These are phyloP conservation scores for Leccinum ochraceum DNA, from an alignment of 768 basidiomycete species.

Conservation along the genomic window DNA sequence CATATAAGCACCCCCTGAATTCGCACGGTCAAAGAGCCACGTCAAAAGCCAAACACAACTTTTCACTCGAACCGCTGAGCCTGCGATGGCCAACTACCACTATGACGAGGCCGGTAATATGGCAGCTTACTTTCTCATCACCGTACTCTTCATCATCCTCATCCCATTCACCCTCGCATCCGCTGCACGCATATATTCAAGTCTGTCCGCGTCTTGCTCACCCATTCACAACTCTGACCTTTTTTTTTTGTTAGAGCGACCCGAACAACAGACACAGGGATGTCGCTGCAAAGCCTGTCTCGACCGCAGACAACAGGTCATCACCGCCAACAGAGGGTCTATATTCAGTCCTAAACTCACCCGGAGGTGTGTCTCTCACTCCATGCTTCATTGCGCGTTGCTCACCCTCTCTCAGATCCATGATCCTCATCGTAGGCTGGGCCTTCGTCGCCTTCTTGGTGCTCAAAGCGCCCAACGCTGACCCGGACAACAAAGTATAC, in stretches of 20 bases:
- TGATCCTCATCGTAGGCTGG: constrained; percentile 75
- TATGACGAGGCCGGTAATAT: constrained; percentile 86
- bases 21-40: constrained; percentile 28
- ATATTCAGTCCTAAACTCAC: constrained; percentile 49
- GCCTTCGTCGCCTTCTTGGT: constrained; percentile 61
- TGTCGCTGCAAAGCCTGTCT: constrained; percentile 67
- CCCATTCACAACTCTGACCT: background rate
- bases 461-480: constrained; percentile 58
- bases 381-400: no score
- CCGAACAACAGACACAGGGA: constrained; percentile 37
- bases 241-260: constrained; percentile 28
- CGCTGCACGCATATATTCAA: constrained; percentile 39
- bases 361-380: constrained; percentile 44
- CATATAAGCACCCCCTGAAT: no score
- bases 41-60: constrained; percentile 5
- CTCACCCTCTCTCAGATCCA: constrained; percentile 41
- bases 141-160: constrained; percentile 82
- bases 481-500: constrained; percentile 72
- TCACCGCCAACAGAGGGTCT: constrained; percentile 45
- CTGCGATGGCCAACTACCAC: constrained; percentile 72
- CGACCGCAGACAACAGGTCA: constrained; percentile 50
- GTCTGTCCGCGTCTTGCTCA: constrained; percentile 39
- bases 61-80: background rate
- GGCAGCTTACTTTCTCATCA: constrained; percentile 90
- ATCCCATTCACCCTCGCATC: constrained; percentile 71